Conservation (phyloP, 345 rosid genomes). For the Lepidium sativum region DNA sequence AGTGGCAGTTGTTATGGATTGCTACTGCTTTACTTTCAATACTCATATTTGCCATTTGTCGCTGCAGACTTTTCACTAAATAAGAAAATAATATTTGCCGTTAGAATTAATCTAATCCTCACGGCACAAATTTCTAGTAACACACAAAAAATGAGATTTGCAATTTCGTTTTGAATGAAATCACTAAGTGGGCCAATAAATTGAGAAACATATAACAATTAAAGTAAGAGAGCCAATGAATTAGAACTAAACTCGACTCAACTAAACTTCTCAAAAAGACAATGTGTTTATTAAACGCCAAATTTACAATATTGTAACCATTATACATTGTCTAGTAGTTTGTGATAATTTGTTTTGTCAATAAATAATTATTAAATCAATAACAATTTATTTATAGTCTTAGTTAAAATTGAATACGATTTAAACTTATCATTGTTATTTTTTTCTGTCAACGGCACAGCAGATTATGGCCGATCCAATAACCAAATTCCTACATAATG, state of each 20-base stretch:
- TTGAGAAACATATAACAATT: background rate
- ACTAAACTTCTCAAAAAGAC: background rate
- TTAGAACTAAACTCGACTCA: background rate
- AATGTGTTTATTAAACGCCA: background rate
- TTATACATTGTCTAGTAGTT: background rate
- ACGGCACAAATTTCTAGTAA: background rate
- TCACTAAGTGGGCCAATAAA: no score
- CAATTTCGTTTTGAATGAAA: no score
- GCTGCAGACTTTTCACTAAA: conserved; percentile 44
- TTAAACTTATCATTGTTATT: no score
- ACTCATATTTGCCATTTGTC: conserved; percentile 34
- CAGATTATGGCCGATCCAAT: no score
- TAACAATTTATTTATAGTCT: no score
- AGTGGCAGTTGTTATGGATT: conserved; percentile 10
- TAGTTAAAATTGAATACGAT: no score
- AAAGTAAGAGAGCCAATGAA: background rate
- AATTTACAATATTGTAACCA: background rate
- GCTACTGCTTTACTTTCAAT: conserved; percentile 44
- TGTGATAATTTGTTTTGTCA: no score
- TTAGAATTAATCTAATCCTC: background rate
- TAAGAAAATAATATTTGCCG: background rate
- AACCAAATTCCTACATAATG: no score
- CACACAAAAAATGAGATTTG: background rate
- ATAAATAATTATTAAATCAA: no score
- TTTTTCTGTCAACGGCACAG: no score